Evolutionary conservation across 805 yeast species (phyloP).

Genomic region (Pichia exigua): DNA sequence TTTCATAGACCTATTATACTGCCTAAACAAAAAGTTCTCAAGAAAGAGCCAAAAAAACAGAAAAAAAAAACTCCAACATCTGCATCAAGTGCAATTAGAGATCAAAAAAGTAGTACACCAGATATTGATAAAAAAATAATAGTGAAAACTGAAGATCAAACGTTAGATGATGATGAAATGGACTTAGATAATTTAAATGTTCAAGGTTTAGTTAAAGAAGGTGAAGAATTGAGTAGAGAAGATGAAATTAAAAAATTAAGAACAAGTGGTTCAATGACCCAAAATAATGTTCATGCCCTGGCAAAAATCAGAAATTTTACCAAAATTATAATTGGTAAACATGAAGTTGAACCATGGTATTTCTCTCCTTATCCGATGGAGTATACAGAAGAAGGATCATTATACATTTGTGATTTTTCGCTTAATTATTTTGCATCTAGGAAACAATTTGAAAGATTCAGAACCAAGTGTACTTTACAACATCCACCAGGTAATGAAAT

Average conservation of each 20-base stretch:
- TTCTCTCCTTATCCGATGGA: slow-evolving; percentile 96
- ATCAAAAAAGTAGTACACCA: slow-evolving; percentile 12
- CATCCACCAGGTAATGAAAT: slow-evolving; percentile 99
- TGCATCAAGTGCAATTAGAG: background rate
- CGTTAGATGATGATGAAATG: slow-evolving; percentile 52
- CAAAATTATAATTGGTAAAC: slow-evolving; percentile 77
- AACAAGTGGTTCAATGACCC: slow-evolving; percentile 97
- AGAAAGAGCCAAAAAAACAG: slow-evolving; percentile 34
- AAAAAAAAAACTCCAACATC: slow-evolving; percentile 28
- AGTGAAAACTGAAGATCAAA: slow-evolving; percentile 6
- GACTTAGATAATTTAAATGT: slow-evolving; percentile 80
- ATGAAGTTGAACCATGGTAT: slow-evolving; percentile 97
- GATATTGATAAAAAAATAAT: slow-evolving; percentile 3
- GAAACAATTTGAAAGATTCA: slow-evolving; percentile 87
- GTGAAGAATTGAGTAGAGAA: slow-evolving; percentile 73
- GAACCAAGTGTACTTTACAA: slow-evolving; percentile 77
- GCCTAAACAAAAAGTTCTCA: slow-evolving; percentile 53
- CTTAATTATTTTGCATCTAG: slow-evolving; percentile 80
- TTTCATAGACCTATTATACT: slow-evolving; percentile 58
- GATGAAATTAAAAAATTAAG: slow-evolving; percentile 88
- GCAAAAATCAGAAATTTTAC: slow-evolving; percentile 83
- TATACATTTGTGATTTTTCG: slow-evolving; percentile 88
- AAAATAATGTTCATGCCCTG: slow-evolving; percentile 69
- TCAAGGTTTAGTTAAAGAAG: slow-evolving; percentile 60
- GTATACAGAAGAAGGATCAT: slow-evolving; percentile 72